Evolutionary conservation across 202 grass and related monocot genomes (phyloP).

Genomic region (Setaria viridis): DNA sequence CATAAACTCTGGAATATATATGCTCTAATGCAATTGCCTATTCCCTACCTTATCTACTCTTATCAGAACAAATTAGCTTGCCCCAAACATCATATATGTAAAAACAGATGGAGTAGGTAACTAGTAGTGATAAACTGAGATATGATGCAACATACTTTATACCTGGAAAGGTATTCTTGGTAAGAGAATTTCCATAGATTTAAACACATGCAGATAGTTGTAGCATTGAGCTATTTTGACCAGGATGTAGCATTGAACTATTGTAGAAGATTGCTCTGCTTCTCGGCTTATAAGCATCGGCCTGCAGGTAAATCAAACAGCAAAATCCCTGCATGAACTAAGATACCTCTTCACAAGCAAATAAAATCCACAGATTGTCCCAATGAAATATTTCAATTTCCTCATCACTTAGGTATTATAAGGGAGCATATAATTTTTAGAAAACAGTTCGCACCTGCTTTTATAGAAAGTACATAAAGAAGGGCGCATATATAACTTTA

Average conservation of each 20-base stretch:
- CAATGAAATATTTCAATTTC: slow-evolving; percentile 2
- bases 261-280: background rate
- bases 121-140: background rate
- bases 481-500: background rate
- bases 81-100: no score
- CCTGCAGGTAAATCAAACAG: background rate
- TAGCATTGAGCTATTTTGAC: background rate
- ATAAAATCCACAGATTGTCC: background rate
- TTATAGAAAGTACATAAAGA: background rate
- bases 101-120: background rate
- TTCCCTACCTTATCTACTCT: background rate
- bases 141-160: background rate
- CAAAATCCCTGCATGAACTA: background rate
- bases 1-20: background rate
- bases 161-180: background rate
- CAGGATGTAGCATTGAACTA: background rate
- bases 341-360: background rate
- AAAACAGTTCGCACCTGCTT: background rate
- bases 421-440: background rate
- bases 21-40: background rate
- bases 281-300: background rate
- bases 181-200: background rate
- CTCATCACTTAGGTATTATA: background rate
- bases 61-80: background rate
- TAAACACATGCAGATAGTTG: background rate